Percentiles rank a stretch among this genome's conserved stretches.
phyloP scores from a whole-genome alignment of 805 yeast species.

The Yamadazyma paraphyllophila region DNA sequence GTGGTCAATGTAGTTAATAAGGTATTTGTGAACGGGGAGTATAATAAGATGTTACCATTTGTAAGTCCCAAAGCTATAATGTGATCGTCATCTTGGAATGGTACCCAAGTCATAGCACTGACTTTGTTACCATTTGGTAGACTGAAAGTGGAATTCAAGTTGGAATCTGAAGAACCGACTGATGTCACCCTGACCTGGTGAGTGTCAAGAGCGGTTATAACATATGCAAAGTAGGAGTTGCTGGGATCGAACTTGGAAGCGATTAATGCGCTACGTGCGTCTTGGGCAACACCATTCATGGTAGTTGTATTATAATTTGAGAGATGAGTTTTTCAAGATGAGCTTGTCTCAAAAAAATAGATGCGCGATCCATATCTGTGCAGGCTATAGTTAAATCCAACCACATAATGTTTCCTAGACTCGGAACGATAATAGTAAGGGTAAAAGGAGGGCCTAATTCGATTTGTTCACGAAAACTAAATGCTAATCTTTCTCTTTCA shows the following conservation, averaged over 20 bases:
- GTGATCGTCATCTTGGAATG: slow-evolving; percentile 36
- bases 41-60: slow-evolving; percentile 62
- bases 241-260: slow-evolving; percentile 58
- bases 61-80: slow-evolving; percentile 61
- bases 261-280: slow-evolving; percentile 25
- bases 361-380: slow-evolving; percentile 4
- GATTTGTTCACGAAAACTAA: too few relatives aligned
- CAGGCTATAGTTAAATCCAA: not conserved
- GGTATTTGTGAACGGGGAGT: slow-evolving; percentile 64
- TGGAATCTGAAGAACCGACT: slow-evolving; percentile 38
- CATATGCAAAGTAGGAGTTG: slow-evolving; percentile 63
- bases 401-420: not conserved
- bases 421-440: not conserved
- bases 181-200: slow-evolving; percentile 69
- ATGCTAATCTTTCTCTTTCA: too few relatives aligned
- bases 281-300: slow-evolving; percentile 9
- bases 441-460: not conserved
- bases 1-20: slow-evolving; percentile 52
- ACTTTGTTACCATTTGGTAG: slow-evolving; percentile 52
- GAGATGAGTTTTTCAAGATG: slow-evolving; percentile 13
- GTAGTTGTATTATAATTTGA: not conserved
- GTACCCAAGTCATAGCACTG: slow-evolving; percentile 55
- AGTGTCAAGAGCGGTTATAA: slow-evolving; percentile 63
- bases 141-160: slow-evolving; percentile 47
- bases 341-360: slow-evolving; percentile 10